Conservation (phyloP, 2,329 filamentous ascomycete genomes). For the Aureobasidium vineae region DNA sequence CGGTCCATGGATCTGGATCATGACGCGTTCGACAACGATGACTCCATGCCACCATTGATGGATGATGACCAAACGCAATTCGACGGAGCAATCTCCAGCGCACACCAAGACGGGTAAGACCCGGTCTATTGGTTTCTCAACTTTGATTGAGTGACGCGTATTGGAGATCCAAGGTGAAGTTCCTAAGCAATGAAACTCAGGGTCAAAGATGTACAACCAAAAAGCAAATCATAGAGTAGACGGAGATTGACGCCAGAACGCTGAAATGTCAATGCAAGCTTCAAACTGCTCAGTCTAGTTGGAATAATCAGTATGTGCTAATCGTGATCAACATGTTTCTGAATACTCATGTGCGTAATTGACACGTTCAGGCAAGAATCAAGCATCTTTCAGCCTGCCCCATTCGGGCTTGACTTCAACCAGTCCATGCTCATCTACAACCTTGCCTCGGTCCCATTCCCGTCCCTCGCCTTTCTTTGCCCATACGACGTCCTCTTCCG, state of each 20-base stretch:
- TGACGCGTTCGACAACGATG: neutral
- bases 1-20: neutral
- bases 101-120: neutral
- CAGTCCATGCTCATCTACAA: conserved; percentile 52
- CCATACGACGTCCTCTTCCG: conserved; percentile 51
- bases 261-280: neutral
- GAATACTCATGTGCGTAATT: neutral
- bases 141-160: neutral
- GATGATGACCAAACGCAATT: neutral
- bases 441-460: conserved; percentile 68
- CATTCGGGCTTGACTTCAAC: conserved; percentile 25
- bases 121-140: neutral
- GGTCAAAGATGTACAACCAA: neutral
- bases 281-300: neutral
- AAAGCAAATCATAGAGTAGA: conserved; percentile 16
- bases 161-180: neutral
- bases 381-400: conserved; percentile 26
- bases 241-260: neutral
- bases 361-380: neutral
- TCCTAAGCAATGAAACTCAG: neutral
- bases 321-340: neutral
- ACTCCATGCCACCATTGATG: neutral
- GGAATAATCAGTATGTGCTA: neutral
- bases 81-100: neutral
- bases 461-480: conserved; percentile 52